Evolutionary conservation across 805 yeast species (phyloP).

Genomic region (Komagataella mondaviorum): DNA sequence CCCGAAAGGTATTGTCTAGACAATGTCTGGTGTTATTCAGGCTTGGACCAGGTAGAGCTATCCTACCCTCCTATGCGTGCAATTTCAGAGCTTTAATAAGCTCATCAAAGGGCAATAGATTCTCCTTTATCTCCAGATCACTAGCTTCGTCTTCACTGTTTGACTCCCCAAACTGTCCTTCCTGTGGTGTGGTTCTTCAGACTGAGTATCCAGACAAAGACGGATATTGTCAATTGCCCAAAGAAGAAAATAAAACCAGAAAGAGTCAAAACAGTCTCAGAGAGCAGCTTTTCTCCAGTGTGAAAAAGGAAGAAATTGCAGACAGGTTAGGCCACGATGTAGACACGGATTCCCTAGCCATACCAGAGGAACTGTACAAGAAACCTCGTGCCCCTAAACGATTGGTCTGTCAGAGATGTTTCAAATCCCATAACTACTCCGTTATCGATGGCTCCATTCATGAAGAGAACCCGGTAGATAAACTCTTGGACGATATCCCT

Average conservation of each 20-base stretch:
- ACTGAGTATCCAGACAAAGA: constrained; percentile 16
- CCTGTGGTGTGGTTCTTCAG: constrained; percentile 50
- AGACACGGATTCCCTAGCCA: neutral
- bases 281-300: constrained; percentile 12
- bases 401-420: constrained; percentile 41
- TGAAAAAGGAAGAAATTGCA: constrained; percentile 3
- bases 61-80: neutral
- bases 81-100: neutral
- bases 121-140: neutral
- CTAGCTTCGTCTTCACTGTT: neutral
- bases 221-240: constrained; percentile 25
- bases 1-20: neutral
- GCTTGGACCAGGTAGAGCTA: neutral
- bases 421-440: constrained; percentile 32
- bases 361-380: constrained; percentile 1
- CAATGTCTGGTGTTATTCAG: neutral
- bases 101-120: neutral
- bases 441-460: constrained; percentile 22
- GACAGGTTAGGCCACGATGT: neutral
- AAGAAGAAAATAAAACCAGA: neutral
- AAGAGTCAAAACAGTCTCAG: constrained; percentile 19
- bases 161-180: constrained; percentile 21
- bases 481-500: constrained; percentile 25
- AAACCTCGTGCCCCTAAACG: constrained; percentile 3
- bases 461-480: constrained; percentile 14